Conservation (phyloP, 768 basidiomycete genomes). For the Termitomyces titanicus region DNA sequence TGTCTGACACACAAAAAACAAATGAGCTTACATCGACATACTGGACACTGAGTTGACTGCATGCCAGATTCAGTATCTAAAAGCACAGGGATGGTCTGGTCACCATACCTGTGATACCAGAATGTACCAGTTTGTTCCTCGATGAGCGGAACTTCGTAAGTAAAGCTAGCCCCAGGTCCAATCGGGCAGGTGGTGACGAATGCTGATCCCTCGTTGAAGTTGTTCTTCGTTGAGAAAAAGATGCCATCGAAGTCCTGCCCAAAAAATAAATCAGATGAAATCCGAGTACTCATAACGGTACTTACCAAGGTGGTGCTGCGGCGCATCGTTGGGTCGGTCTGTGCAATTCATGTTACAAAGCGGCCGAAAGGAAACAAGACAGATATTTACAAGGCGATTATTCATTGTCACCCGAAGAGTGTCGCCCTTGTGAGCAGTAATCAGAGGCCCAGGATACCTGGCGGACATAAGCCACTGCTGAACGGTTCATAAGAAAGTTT, state of each 20-base stretch:
- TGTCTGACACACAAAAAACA: background rate
- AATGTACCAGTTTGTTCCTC: constrained; percentile 25
- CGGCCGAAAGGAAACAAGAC: background rate
- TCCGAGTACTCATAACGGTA: too few relatives aligned
- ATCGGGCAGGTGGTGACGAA: constrained; percentile 25
- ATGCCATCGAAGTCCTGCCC: constrained; percentile 20
- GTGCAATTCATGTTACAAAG: background rate
- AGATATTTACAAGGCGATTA: constrained; percentile 11
- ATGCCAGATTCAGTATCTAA: background rate
- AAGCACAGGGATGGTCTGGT: background rate
- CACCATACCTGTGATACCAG: constrained; percentile 27
- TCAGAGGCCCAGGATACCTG: constrained; percentile 11
- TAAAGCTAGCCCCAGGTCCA: constrained; percentile 23
- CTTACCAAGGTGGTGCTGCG: constrained; percentile 18
- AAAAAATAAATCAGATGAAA: background rate
- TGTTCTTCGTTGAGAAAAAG: constrained; percentile 18
- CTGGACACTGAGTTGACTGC: constrained; percentile 18
- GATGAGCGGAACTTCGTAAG: constrained; percentile 25
- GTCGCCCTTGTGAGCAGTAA: constrained; percentile 16
- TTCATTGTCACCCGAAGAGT: constrained; percentile 11
- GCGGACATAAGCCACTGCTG: background rate
- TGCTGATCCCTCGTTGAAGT: constrained; percentile 23
- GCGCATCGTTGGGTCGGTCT: constrained; percentile 21
- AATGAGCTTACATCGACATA: constrained; percentile 17
- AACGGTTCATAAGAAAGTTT: background rate